Evolutionary conservation across 139 green algal genomes (phyloP), one percentile per base, ranked within the genome.

Genomic region (Axilococcus clingmanii): DNA sequence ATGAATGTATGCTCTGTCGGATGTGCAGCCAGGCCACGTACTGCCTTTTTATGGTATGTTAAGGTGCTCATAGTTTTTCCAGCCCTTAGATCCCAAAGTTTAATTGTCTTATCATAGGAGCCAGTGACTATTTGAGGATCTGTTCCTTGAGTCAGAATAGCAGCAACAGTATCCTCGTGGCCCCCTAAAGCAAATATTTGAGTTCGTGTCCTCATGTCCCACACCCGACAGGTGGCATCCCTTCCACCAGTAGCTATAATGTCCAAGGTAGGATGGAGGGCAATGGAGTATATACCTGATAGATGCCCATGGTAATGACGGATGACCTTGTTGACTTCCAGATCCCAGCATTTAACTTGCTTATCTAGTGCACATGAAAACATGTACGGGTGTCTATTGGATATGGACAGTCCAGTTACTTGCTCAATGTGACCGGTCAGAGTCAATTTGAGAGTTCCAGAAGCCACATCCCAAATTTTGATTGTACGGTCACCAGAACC

Each of bases 291-390:
- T 22, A 99, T 83, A 29, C 93, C 93, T 24, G 81, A 94, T 48
- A 99, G 73, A 59, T 99, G 93, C 7, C 93, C 93, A 65, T 99
- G 93, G 72, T 98, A 99, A 42, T 91, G 79, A 20, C 91, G 72
- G 55, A 99, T 97, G 17, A 96, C 88, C 78, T 97, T 97, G 76
- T 99, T 99, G 57, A 90, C 78, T 70, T 99, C 93, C 46, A 99
- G 72, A 71, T 99, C 93, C 93, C 93, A 99, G 74, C 92, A 99
- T 78, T 96, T 98, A 63, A 98, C 93, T 68, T 80, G 76, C 70
- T 99, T 99, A 75, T 99, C 93, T 30, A 97, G 70, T 17, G 74
- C 84, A 56, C 71, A 85, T 14, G 72, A 88, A 69, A 99, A 98
- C 87, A 99, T 95, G 84, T 98, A 99, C 22, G 93, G 93, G 66